Evolutionary conservation across 306 rosid species (phyloP).

Genomic region (Arachis hypogaea): DNA sequence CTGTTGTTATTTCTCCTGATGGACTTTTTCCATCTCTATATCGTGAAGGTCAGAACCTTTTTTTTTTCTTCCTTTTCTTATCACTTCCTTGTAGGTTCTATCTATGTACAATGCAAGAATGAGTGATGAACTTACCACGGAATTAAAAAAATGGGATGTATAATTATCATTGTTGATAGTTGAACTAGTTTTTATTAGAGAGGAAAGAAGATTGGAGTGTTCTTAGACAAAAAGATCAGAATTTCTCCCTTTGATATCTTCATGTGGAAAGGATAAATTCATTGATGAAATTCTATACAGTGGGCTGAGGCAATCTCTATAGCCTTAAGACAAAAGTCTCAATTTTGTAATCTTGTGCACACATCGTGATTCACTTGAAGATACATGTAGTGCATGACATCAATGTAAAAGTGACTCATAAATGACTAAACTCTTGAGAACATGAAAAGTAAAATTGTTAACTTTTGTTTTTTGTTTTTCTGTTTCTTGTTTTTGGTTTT

Average conservation of each 20-base stretch:
- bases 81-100: constrained; percentile 4
- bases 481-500: too few species aligned
- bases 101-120: not conserved
- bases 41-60: constrained; percentile 76
- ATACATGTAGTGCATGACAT: not conserved
- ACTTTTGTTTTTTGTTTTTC: too few species aligned
- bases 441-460: too few species aligned
- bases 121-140: not conserved
- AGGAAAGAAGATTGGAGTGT: constrained; percentile 2
- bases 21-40: constrained; percentile 95
- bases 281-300: constrained; percentile 14
- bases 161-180: constrained; percentile 15
- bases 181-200: constrained; percentile 19
- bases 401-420: constrained; percentile 4
- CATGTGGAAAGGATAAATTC: constrained; percentile 1
- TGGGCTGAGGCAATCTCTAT: constrained; percentile 17
- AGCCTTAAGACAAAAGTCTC: constrained; percentile 19
- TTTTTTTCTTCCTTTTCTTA: constrained; percentile 5
- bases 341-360: constrained; percentile 2
- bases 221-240: not conserved
- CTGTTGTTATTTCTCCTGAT: constrained; percentile 95
- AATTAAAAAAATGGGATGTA: not conserved
- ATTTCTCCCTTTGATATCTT: constrained; percentile 1
- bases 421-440: not conserved
- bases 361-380: constrained; percentile 8